These are phyloP conservation scores for Cercospora berteroae DNA, from an alignment of 2,329 filamentous ascomycete genomes.

Conservation along the genomic window DNA sequence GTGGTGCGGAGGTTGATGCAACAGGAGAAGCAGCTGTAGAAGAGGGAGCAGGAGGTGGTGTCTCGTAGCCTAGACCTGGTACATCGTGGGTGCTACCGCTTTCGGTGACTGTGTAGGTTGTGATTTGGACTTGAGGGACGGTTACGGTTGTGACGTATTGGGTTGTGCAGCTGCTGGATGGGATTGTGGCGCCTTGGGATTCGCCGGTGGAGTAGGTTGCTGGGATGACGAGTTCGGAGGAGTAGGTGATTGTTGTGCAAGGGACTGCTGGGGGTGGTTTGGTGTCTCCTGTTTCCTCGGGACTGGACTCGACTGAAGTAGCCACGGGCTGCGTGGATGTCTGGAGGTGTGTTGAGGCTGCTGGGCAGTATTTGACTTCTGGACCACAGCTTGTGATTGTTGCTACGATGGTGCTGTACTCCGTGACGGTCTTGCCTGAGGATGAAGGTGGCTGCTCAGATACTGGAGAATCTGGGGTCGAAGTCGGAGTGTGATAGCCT, in stretches of 20 bases:
- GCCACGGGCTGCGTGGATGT: slow-evolving; percentile 21
- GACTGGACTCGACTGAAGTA: slow-evolving; percentile 21
- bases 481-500: slow-evolving; percentile 18
- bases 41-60: slow-evolving; percentile 12
- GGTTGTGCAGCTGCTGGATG: slow-evolving; percentile 34
- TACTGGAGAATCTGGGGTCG: slow-evolving; percentile 15
- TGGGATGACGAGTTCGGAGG: slow-evolving; percentile 38
- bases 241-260: slow-evolving; percentile 45
- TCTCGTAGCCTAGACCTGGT: slow-evolving; percentile 24
- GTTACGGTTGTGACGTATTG: slow-evolving; percentile 44
- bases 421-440: slow-evolving; percentile 21
- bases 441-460: slow-evolving; percentile 10
- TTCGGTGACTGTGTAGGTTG: slow-evolving; percentile 25
- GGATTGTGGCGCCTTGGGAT: slow-evolving; percentile 36
- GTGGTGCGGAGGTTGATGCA: slow-evolving; percentile 1
- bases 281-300: slow-evolving; percentile 12
- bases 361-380: slow-evolving; percentile 41
- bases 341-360: slow-evolving; percentile 18
- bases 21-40: slow-evolving; percentile 1
- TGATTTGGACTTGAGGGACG: slow-evolving; percentile 42
- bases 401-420: slow-evolving; percentile 33
- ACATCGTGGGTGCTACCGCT: slow-evolving; percentile 17
- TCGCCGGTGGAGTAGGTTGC: slow-evolving; percentile 39
- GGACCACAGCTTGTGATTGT: slow-evolving; percentile 44
- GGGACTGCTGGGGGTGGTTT: slow-evolving; percentile 29